Conservation (phyloP, 202 grass and related monocot species). For the Panicum hallii region DNA sequence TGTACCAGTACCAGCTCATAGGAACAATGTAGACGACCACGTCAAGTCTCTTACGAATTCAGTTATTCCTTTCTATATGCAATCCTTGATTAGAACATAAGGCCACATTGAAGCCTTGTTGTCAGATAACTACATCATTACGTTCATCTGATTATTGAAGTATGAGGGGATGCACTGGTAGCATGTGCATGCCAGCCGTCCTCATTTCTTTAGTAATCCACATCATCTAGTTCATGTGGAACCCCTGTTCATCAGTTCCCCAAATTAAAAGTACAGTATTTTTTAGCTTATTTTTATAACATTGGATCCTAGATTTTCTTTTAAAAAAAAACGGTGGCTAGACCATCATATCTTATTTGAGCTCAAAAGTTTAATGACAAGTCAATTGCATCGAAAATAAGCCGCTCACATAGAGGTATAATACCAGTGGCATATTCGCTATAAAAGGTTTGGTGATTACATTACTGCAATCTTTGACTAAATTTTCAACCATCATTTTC, state of each 20-base stretch:
- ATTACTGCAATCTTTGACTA: not conserved
- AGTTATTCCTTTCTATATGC: not conserved
- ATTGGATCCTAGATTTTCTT: not conserved
- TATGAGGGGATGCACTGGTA: not conserved
- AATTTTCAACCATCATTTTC: slow-evolving; percentile 28
- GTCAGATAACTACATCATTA: not conserved
- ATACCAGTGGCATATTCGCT: not conserved
- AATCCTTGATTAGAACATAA: not conserved
- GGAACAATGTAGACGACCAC: not conserved
- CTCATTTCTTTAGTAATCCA: slow-evolving; percentile 23
- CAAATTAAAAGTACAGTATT: not conserved
- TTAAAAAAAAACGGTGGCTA: slow-evolving; percentile 9
- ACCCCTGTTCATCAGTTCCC: not conserved
- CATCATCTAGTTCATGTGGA: slow-evolving; percentile 27
- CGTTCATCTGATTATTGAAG: not conserved
- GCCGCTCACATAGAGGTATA: not conserved
- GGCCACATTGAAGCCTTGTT: not conserved
- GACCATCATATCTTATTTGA: not conserved
- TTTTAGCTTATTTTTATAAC: not conserved
- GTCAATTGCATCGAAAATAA: not conserved
- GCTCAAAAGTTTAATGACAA: slow-evolving; percentile 11
- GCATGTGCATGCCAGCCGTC: slow-evolving; percentile 33
- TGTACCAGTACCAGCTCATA: slow-evolving; percentile 1
- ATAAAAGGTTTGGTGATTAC: not conserved
- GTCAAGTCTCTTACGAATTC: slow-evolving; percentile 1